Conservation (phyloP, 106 monocot genomes). For the Amphibolis antarctica region DNA sequence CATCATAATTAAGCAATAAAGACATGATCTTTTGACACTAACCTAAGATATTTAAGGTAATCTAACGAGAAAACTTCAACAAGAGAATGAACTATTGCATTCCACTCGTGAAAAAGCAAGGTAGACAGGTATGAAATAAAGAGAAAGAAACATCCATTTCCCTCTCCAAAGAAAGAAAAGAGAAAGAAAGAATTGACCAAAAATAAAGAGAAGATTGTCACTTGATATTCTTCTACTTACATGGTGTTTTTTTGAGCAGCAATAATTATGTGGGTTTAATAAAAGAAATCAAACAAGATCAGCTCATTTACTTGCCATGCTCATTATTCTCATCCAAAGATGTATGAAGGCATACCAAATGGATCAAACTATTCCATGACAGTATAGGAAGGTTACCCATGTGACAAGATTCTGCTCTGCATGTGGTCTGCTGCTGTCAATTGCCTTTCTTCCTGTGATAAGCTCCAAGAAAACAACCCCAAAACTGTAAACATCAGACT, state of each 20-base stretch:
- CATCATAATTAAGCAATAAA: no score
- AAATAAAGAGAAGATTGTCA: neutral
- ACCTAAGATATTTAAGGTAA: no score
- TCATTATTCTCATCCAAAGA: neutral
- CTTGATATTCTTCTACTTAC: no score
- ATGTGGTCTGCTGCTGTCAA: slow-evolving; percentile 9
- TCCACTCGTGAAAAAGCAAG: no score
- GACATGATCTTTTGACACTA: no score
- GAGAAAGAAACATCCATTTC: neutral
- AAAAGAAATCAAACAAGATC: neutral
- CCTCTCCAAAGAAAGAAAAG: neutral
- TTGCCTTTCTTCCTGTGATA: slow-evolving; percentile 12
- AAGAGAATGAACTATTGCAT: no score
- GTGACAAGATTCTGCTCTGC: slow-evolving; percentile 11
- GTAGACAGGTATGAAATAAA: neutral
- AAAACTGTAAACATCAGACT: slow-evolving; percentile 15
- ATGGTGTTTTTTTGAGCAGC: no score
- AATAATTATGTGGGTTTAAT: no score
- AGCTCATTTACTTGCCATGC: neutral
- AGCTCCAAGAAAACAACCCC: slow-evolving; percentile 12
- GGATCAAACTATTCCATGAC: neutral
- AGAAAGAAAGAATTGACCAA: neutral
- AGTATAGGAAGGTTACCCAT: slow-evolving; percentile 3
- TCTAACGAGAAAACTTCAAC: no score
- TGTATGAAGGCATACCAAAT: neutral